Conservation (phyloP, 257 asterid species). For the Jasminum sambac region DNA sequence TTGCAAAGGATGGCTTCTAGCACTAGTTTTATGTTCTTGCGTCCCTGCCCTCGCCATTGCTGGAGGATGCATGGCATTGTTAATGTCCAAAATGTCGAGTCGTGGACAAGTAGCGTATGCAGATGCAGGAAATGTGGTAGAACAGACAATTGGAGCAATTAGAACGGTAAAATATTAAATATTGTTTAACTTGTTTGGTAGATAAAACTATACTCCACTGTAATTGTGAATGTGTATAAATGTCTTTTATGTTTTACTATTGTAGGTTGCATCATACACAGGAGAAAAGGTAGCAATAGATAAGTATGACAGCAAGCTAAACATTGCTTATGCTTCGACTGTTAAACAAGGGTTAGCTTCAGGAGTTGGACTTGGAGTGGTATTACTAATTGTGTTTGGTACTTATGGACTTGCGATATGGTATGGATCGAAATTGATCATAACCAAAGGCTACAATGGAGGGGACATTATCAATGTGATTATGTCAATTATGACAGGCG, state of each 20-base stretch:
- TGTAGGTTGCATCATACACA: slow-evolving; percentile 65
- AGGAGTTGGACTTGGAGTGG: slow-evolving; percentile 57
- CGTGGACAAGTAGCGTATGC: slow-evolving; percentile 69
- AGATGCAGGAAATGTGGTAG: slow-evolving; percentile 68
- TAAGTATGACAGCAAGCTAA: slow-evolving; percentile 48
- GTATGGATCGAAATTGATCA: slow-evolving; percentile 63
- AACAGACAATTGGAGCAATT: slow-evolving; percentile 74
- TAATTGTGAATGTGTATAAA: neutral
- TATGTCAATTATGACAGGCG: slow-evolving; percentile 62
- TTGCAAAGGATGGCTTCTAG: slow-evolving; percentile 49
- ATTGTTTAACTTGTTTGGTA: neutral
- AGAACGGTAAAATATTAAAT: slow-evolving; percentile 56
- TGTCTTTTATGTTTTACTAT: neutral
- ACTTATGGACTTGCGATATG: slow-evolving; percentile 68
- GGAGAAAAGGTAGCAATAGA: slow-evolving; percentile 59
- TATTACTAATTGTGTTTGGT: slow-evolving; percentile 43
- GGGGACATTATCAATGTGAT: slow-evolving; percentile 63
- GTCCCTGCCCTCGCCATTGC: slow-evolving; percentile 45
- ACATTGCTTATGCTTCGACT: slow-evolving; percentile 49
- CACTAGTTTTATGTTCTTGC: slow-evolving; percentile 37
- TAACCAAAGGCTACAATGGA: slow-evolving; percentile 45
- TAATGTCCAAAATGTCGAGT: slow-evolving; percentile 51
- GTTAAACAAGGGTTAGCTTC: slow-evolving; percentile 66
- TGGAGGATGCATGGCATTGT: slow-evolving; percentile 40
- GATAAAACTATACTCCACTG: neutral